Conservation (phyloP, 768 basidiomycete genomes). For the Phlebiopsis gigantea region DNA sequence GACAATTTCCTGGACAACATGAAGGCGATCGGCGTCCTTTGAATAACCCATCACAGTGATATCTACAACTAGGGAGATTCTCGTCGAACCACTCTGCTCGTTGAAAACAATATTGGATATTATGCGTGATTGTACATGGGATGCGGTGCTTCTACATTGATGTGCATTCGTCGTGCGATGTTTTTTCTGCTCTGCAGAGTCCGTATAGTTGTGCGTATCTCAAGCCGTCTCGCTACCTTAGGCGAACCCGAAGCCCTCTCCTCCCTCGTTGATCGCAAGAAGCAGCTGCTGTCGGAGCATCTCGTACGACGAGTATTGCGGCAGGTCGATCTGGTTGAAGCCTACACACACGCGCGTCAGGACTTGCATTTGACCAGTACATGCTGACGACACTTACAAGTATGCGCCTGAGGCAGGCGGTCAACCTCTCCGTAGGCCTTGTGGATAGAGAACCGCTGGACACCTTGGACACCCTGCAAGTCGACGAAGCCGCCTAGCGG, state of each 20-base stretch:
- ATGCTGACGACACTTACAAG: slow-evolving; percentile 48
- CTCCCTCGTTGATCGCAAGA: slow-evolving; percentile 92
- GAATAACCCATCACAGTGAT: not conserved
- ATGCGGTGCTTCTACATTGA: slow-evolving; percentile 6
- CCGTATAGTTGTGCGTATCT: not conserved
- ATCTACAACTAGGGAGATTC: not conserved
- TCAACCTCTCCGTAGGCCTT: slow-evolving; percentile 85
- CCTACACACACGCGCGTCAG: slow-evolving; percentile 37
- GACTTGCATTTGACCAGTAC: not conserved
- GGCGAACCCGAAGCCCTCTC: slow-evolving; percentile 91
- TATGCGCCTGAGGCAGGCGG: slow-evolving; percentile 85
- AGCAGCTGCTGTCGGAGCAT: slow-evolving; percentile 88
- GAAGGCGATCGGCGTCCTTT: not conserved
- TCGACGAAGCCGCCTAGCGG: slow-evolving; percentile 93
- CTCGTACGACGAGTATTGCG: slow-evolving; percentile 93
- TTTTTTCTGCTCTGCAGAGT: not conserved
- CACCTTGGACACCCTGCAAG: slow-evolving; percentile 91
- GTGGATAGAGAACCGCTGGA: slow-evolving; percentile 94
- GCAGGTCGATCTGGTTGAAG: slow-evolving; percentile 93
- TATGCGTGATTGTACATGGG: slow-evolving; percentile 4
- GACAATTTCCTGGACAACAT: not conserved
- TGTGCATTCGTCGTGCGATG: not conserved
- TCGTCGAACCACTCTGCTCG: too few relatives aligned
- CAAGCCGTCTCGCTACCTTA: slow-evolving; percentile 20
- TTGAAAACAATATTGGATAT: not conserved